Base-by-base conservation (phyloP, 2,329 filamentous ascomycete genomes). In the Fusarium stilboides region DNA sequence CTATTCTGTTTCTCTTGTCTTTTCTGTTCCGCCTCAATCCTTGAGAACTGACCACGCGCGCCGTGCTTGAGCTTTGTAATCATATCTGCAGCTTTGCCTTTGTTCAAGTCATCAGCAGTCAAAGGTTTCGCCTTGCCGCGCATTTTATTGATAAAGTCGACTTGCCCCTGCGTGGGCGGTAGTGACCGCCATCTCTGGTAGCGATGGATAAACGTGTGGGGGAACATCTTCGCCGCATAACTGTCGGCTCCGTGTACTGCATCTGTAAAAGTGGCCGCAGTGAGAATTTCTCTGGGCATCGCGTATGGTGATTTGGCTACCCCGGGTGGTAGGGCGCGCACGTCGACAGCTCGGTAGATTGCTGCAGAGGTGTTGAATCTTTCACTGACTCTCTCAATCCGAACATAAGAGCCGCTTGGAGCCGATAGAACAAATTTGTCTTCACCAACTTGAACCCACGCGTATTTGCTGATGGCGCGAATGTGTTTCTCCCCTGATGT, bases 11-110 rank as follows among this genome's bases (percentile, higher is more conserved):
- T 84, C 50, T 82, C 79, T 36, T 77, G 80, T 52, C 85, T 85
- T 43, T 83, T 86, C 76, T 86, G 89, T 55, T 85, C 81, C 0
- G 80, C 82, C 74, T 86, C 84, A 59, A 87, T 79, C 34, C 75
- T 83, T 26, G 84, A 82, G 76, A 87, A 94, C 81, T 81, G 88
- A 66, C 80, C 92, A 78, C 83, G 88, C 1, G 92, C 93, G 1
- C 95, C 95, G 76, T 96, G 92, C 78, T 91, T 95, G 65, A 97
- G 77, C 79, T 97, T 97, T 9, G 93, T 97, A 69, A 98, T 97
- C 91, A 97, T 94, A 77, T 98, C 94, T 6, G 87, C 87, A 6
- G 94, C 94, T 76, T 89, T 89, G 9, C 95, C 95, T 75, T 94
- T 96, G 15, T 87, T 94, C 60, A 97, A 74, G 28, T 89, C 85